A percentile compares a stretch with the other conserved stretches of the same genome.
These are phyloP conservation scores for Chimonanthus salicifolius DNA, from an alignment of 164 flowering plant species.

Conservation along the genomic window DNA sequence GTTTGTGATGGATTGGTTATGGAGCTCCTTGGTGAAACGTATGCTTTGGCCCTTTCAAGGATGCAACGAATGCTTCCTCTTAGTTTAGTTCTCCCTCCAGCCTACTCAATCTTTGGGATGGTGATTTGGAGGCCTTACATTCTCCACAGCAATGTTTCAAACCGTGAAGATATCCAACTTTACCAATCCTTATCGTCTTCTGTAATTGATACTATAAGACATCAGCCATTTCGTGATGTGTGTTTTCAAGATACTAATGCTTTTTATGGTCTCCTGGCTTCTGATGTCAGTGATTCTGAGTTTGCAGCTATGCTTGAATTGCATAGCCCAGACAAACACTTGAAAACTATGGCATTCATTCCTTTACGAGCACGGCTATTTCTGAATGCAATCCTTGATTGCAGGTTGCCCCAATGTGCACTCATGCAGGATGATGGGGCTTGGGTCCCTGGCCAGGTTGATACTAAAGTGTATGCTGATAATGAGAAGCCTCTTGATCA, in stretches of 20 bases:
- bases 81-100: constrained; percentile 77
- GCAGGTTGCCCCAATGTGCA: constrained; percentile 49
- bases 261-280: constrained; percentile 64
- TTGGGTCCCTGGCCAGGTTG: constrained; percentile 44
- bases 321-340: constrained; percentile 49
- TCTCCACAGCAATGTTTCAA: constrained; percentile 27
- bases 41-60: constrained; percentile 69
- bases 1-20: constrained; percentile 76
- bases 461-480: constrained; percentile 38
- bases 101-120: constrained; percentile 82
- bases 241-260: constrained; percentile 67
- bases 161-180: constrained; percentile 63
- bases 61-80: constrained; percentile 89
- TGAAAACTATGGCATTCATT: constrained; percentile 57
- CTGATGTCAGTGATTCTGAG: constrained; percentile 78
- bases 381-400: constrained; percentile 73
- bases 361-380: constrained; percentile 96
- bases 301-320: constrained; percentile 72
- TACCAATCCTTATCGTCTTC: constrained; percentile 53
- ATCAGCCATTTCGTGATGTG: constrained; percentile 83
- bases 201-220: constrained; percentile 66
- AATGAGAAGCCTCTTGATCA: constrained; percentile 70
- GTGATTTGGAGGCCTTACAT: constrained; percentile 77
- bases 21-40: constrained; percentile 84
- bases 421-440: constrained; percentile 41